phyloP scores from a whole-genome alignment of 1,284 basidiomycete species.

The Pterulicium gracile region DNA sequence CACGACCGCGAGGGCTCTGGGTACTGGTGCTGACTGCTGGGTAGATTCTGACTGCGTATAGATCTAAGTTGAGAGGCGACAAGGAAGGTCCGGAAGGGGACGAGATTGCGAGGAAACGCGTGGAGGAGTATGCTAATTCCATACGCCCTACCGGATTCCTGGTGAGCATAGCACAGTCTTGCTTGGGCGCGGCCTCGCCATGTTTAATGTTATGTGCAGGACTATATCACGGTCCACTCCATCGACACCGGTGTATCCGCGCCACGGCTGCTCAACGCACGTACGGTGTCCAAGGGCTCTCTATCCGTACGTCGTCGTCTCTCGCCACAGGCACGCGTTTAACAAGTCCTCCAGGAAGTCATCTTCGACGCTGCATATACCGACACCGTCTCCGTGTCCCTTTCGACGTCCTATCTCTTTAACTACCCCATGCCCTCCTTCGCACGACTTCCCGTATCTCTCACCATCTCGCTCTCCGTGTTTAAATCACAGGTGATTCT shows the following conservation, averaged over 20 bases:
- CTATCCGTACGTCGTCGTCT: constrained; percentile 13
- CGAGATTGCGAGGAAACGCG: constrained; percentile 54
- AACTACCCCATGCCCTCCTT: constrained; percentile 75
- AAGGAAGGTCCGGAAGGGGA: constrained; percentile 53
- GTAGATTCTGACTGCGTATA: constrained; percentile 61
- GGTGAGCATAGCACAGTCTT: constrained; percentile 27
- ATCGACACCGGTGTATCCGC: constrained; percentile 64
- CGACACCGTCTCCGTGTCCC: constrained; percentile 61
- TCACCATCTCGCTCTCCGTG: constrained; percentile 67
- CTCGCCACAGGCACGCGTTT: constrained; percentile 7
- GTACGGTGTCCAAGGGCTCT: constrained; percentile 20
- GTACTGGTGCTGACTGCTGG: constrained; percentile 5
- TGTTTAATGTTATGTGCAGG: constrained; percentile 34
- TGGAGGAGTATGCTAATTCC: constrained; percentile 63
- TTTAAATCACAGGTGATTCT: constrained; percentile 61
- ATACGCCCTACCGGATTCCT: constrained; percentile 58
- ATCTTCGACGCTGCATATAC: constrained; percentile 53
- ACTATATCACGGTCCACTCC: constrained; percentile 65
- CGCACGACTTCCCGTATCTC: constrained; percentile 68
- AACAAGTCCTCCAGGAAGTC: background rate
- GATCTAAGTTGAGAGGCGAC: constrained; percentile 57
- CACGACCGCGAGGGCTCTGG: constrained; percentile 1
- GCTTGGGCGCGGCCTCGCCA: constrained; percentile 2
- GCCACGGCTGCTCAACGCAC: constrained; percentile 52
- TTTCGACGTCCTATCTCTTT: constrained; percentile 75